These are phyloP conservation scores for Penicillium fimorum DNA, from an alignment of 495 filamentous ascomycete genomes.

Conservation along the genomic window DNA sequence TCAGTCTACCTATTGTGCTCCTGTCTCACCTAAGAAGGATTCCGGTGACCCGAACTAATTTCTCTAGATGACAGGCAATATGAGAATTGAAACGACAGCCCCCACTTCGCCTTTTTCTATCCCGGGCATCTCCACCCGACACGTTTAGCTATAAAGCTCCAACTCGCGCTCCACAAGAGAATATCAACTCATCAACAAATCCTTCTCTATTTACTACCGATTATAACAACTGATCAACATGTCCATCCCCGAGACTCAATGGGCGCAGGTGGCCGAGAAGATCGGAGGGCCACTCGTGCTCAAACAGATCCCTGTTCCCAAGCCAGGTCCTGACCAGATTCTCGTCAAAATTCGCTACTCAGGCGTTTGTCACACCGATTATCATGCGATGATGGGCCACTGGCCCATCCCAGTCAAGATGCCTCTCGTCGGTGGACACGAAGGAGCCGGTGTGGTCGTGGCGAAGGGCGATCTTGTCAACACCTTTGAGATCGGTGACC, in stretches of 20 bases:
- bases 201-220: not conserved
- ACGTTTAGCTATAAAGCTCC: not conserved
- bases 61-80: not conserved
- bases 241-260: slow-evolving; percentile 68
- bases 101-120: not conserved
- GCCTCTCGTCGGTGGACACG: slow-evolving; percentile 85
- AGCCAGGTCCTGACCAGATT: slow-evolving; percentile 80
- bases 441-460: slow-evolving; percentile 80
- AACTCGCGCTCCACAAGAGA: not conserved
- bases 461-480: slow-evolving; percentile 67
- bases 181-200: not conserved
- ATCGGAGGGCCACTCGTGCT: slow-evolving; percentile 69
- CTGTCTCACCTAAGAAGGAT: not conserved
- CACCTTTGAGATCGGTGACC: slow-evolving; percentile 68
- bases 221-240: not conserved
- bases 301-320: slow-evolving; percentile 75
- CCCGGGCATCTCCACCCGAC: not conserved
- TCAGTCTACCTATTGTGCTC: not conserved
- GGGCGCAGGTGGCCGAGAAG: slow-evolving; percentile 81
- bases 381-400: slow-evolving; percentile 81
- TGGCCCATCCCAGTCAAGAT: slow-evolving; percentile 77
- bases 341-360: slow-evolving; percentile 86
- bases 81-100: not conserved
- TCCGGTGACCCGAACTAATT: not conserved
- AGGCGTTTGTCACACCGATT: slow-evolving; percentile 86